Percentiles rank a stretch among this genome's conserved stretches.
These are phyloP conservation scores for Salvia sclarea DNA, from an alignment of 305 asterid species.

Conservation along the genomic window DNA sequence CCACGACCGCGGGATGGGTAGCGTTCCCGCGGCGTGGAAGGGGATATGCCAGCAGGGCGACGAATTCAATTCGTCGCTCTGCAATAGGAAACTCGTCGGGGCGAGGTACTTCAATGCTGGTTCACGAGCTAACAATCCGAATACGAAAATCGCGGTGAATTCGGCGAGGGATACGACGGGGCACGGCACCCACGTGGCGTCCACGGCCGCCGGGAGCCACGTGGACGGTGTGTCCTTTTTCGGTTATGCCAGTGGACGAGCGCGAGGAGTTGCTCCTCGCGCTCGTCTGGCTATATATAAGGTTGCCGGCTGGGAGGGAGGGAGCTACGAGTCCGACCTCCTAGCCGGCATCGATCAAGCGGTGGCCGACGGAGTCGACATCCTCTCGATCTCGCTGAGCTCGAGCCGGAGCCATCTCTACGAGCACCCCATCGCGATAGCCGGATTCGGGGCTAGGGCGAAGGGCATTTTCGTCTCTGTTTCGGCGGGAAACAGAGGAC, in stretches of 20 bases:
- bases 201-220: conserved; percentile 56
- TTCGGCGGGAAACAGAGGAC: conserved; percentile 63
- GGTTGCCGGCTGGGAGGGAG: conserved; percentile 44
- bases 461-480: conserved; percentile 52
- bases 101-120: conserved; percentile 58
- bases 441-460: conserved; percentile 55
- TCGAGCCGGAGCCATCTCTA: conserved; percentile 31
- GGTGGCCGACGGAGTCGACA: conserved; percentile 56
- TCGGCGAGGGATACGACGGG: conserved; percentile 58
- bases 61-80: conserved; percentile 55
- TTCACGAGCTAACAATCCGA: conserved; percentile 43
- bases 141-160: conserved; percentile 37
- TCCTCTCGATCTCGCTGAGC: conserved; percentile 48
- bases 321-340: conserved; percentile 42
- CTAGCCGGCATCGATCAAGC: conserved; percentile 64
- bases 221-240: conserved; percentile 48
- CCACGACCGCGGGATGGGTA: conserved; percentile 56
- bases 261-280: conserved; percentile 59
- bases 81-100: conserved; percentile 65
- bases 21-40: conserved; percentile 59
- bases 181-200: conserved; percentile 64
- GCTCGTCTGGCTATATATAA: conserved; percentile 53
- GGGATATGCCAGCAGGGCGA: conserved; percentile 56
- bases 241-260: conserved; percentile 51
- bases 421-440: conserved; percentile 54